phyloP scores from a whole-genome alignment of 208 protist species.

The Trypanosomatidae sp. region DNA sequence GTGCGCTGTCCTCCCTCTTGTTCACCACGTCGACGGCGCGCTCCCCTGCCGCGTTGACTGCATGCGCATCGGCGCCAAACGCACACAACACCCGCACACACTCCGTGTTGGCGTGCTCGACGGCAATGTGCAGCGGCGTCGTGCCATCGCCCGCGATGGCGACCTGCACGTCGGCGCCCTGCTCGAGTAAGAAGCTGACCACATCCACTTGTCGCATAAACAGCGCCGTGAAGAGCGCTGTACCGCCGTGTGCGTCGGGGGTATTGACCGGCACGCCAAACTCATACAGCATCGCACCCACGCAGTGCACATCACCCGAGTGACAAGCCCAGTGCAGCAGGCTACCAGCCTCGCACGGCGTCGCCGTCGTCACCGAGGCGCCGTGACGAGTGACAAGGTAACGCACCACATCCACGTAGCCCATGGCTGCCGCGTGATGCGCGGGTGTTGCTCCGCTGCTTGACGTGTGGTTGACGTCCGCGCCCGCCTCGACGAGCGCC shows the following conservation, averaged over 20 bases:
- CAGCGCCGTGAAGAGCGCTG: constrained; percentile 73
- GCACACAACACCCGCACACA: constrained; percentile 47
- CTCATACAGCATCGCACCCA: constrained; percentile 72
- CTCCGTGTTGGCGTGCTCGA: constrained; percentile 60
- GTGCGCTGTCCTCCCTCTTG: constrained; percentile 10
- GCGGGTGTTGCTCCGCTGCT: constrained; percentile 42
- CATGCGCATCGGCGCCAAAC: constrained; percentile 47
- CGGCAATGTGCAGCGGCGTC: constrained; percentile 79
- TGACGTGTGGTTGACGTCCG: constrained; percentile 48
- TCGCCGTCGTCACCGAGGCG: constrained; percentile 18
- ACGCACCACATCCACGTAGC: constrained; percentile 44
- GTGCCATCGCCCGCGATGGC: constrained; percentile 45
- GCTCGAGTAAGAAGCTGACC: constrained; percentile 79
- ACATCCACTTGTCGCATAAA: constrained; percentile 67
- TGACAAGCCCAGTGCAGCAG: constrained; percentile 83
- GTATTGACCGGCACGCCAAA: constrained; percentile 59
- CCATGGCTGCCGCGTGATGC: constrained; percentile 75
- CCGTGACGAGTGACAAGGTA: constrained; percentile 45
- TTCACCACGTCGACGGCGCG: constrained; percentile 33
- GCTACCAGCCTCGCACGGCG: constrained; percentile 61
- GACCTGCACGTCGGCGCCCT: constrained; percentile 49
- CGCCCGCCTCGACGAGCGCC: constrained; percentile 40
- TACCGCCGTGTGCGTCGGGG: constrained; percentile 65
- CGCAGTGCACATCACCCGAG: constrained; percentile 52
- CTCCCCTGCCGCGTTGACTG: constrained; percentile 44